Percentiles rank a stretch among this genome's conserved stretches.
These are phyloP conservation scores for Wallacemonas rigidus DNA, from an alignment of 208 protist species.

Conservation along the genomic window DNA sequence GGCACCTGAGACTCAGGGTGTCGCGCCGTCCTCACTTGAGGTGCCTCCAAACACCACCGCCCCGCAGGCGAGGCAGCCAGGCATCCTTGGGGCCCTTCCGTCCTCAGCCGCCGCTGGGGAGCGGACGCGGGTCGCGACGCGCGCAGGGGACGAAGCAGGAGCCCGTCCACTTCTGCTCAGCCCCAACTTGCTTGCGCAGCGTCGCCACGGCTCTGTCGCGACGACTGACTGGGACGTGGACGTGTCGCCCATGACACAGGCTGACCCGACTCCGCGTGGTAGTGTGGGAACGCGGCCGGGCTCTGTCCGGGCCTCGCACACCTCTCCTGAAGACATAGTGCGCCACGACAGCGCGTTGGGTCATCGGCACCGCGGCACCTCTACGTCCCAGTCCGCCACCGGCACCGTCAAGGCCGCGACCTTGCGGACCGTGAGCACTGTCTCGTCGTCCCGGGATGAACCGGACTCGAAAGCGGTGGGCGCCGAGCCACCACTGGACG, in stretches of 20 bases:
- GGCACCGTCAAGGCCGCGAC: background rate
- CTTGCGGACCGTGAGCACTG: background rate
- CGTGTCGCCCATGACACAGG: conserved; percentile 35
- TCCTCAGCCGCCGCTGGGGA: too few species aligned
- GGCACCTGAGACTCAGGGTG: too few species aligned
- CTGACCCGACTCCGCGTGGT: background rate
- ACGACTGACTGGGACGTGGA: conserved; percentile 9
- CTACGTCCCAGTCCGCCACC: too few species aligned
- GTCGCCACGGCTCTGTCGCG: background rate
- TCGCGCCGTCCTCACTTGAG: too few species aligned
- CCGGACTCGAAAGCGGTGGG: too few species aligned
- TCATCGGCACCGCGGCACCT: too few species aligned
- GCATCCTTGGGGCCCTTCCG: background rate
- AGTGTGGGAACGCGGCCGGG: background rate
- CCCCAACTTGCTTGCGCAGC: background rate
- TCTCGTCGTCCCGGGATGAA: background rate
- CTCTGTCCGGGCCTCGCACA: background rate
- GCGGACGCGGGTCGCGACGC: too few species aligned
- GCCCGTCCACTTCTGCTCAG: conserved; percentile 12
- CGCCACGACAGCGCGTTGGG: background rate
- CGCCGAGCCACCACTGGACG: too few species aligned
- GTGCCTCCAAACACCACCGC: too few species aligned
- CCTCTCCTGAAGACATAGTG: background rate
- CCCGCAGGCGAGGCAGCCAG: too few species aligned
- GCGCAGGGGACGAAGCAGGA: too few species aligned